These are phyloP conservation scores for Chrysoporthe cubensis DNA, from an alignment of 2,329 filamentous ascomycete species.

Conservation along the genomic window DNA sequence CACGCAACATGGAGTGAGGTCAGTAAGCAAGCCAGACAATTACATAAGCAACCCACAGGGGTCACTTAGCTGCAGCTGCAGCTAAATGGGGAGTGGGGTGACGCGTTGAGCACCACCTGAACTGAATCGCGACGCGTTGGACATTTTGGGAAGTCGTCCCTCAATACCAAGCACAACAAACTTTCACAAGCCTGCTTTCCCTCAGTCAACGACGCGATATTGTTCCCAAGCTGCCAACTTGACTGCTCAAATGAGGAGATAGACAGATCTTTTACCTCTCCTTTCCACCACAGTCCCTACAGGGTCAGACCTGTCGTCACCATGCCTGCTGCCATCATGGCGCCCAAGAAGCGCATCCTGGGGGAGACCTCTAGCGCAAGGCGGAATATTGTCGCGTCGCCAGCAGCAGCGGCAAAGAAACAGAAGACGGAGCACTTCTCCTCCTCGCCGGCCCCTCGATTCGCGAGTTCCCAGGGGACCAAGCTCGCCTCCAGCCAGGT, in stretches of 20 bases:
- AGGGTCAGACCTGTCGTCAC: constrained; percentile 21
- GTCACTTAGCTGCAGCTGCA: background rate
- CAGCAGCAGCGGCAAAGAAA: constrained; percentile 69
- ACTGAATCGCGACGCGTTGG: constrained; percentile 10
- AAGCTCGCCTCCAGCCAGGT: constrained; percentile 74
- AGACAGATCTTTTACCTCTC: background rate
- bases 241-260: constrained; percentile 3
- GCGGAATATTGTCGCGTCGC: constrained; percentile 61
- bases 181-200: background rate
- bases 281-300: background rate
- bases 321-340: constrained; percentile 52
- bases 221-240: background rate
- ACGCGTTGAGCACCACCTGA: constrained; percentile 5
- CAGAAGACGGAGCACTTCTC: constrained; percentile 72
- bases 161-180: background rate
- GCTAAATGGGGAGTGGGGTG: constrained; percentile 5
- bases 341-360: constrained; percentile 75
- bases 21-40: background rate
- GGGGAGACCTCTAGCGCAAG: constrained; percentile 68
- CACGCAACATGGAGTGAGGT: background rate
- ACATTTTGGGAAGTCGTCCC: constrained; percentile 4
- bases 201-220: background rate
- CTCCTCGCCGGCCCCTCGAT: constrained; percentile 58
- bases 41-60: background rate
- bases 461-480: constrained; percentile 67